phyloP scores from a whole-genome alignment of 164 flowering plant genomes.

The Berberis thunbergii region DNA sequence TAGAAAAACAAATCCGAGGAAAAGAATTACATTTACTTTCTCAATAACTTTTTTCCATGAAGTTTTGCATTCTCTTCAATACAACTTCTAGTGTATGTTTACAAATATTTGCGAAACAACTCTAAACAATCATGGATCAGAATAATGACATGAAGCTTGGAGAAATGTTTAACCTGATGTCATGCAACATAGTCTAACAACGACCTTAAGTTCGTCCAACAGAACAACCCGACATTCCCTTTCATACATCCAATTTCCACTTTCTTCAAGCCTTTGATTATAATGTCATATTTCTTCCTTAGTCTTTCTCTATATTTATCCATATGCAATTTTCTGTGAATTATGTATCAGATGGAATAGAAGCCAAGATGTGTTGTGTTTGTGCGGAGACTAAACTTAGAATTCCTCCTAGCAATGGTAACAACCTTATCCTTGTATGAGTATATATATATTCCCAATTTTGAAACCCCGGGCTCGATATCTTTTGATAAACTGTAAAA shows the following conservation, averaged over 20 bases:
- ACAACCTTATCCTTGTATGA: constrained; percentile 88
- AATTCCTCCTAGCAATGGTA: constrained; percentile 79
- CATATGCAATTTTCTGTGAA: constrained; percentile 54
- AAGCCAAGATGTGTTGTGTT: constrained; percentile 68
- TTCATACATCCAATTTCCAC: constrained; percentile 73
- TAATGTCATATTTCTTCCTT: constrained; percentile 47
- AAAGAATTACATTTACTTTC: neutral
- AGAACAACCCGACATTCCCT: constrained; percentile 84
- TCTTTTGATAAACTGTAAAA: constrained; percentile 92
- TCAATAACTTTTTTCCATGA: constrained; percentile 29
- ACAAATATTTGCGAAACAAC: constrained; percentile 89
- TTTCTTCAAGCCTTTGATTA: constrained; percentile 46
- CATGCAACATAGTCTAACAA: constrained; percentile 50
- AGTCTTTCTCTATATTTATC: constrained; percentile 52
- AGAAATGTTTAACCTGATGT: constrained; percentile 66
- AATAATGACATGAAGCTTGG: constrained; percentile 89
- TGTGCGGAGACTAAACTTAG: constrained; percentile 78
- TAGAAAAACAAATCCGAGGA: neutral
- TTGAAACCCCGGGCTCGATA: constrained; percentile 88
- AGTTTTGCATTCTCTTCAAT: constrained; percentile 42
- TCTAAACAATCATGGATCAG: constrained; percentile 92
- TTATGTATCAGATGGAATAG: constrained; percentile 55
- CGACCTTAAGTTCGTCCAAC: constrained; percentile 83
- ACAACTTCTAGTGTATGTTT: constrained; percentile 60
- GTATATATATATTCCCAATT: constrained; percentile 60